Conservation (phyloP, 1,139 yeast species). For the Geotrichum cucujoidarum region DNA sequence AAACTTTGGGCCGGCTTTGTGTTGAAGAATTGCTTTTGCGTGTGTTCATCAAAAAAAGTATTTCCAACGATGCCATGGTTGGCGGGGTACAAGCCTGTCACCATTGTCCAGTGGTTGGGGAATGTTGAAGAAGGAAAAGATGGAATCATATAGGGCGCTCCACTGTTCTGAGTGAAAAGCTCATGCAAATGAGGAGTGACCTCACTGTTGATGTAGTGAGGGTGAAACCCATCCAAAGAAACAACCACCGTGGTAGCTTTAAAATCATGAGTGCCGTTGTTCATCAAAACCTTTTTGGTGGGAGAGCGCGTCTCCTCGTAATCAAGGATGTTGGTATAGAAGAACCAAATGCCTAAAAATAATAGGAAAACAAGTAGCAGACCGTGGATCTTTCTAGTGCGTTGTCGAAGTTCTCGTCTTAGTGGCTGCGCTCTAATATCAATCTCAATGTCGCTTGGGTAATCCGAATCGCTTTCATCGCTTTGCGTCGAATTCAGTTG, state of each 20-base stretch:
- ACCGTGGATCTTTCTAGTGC: slow-evolving; percentile 15
- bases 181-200: slow-evolving; percentile 68
- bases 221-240: slow-evolving; percentile 87
- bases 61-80: slow-evolving; percentile 88
- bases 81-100: slow-evolving; percentile 79
- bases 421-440: slow-evolving; percentile 19
- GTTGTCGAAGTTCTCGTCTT: slow-evolving; percentile 12
- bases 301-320: slow-evolving; percentile 1
- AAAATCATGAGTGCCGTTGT: slow-evolving; percentile 69
- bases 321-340: slow-evolving; percentile 13
- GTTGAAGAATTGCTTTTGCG: slow-evolving; percentile 56
- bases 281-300: slow-evolving; percentile 29
- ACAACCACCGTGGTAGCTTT: slow-evolving; percentile 72
- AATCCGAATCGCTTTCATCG: slow-evolving; percentile 20
- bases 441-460: slow-evolving; percentile 20
- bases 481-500: slow-evolving; percentile 8
- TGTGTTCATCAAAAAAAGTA: slow-evolving; percentile 62
- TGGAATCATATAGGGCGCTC: slow-evolving; percentile 81
- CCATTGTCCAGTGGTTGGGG: slow-evolving; percentile 88
- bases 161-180: slow-evolving; percentile 50
- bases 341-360: slow-evolving; percentile 17
- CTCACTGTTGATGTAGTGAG: slow-evolving; percentile 67
- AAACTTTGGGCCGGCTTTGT: slow-evolving; percentile 56
- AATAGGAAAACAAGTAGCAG: slow-evolving; percentile 12
- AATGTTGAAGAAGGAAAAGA: slow-evolving; percentile 86